phyloP scores from a whole-genome alignment of 1,284 basidiomycete species.

The Uromyces viciae-fabae region DNA sequence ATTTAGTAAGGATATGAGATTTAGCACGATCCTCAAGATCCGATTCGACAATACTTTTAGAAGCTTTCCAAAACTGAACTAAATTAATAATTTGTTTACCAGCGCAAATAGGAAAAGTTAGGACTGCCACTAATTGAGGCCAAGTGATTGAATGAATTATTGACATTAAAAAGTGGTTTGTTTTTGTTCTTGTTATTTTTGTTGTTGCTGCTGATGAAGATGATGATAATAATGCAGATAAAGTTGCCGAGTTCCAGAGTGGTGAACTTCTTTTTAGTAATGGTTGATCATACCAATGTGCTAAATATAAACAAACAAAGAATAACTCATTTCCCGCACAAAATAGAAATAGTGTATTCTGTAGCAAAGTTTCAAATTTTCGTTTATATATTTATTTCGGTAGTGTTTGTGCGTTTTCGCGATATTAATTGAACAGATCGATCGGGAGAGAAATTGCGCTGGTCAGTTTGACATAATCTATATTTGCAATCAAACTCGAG shows the following conservation, averaged over 20 bases:
- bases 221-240: not conserved
- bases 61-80: conserved; percentile 98
- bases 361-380: no score
- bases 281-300: conserved; percentile 42
- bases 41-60: conserved; percentile 65
- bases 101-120: conserved; percentile 70
- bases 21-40: conserved; percentile 49
- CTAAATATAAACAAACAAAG: conserved; percentile 91
- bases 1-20: not conserved
- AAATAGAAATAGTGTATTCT: conserved; percentile 75
- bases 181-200: not conserved
- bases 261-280: not conserved
- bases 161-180: not conserved
- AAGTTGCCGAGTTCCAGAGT: not conserved
- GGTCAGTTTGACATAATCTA: no score
- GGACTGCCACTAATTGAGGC: conserved; percentile 69
- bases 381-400: no score
- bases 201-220: not conserved
- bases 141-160: conserved; percentile 63
- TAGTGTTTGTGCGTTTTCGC: not conserved
- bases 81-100: conserved; percentile 90
- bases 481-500: no score
- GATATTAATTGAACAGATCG: not conserved
- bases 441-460: not conserved
- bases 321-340: conserved; percentile 98